Conservation (phyloP, 495 filamentous ascomycete genomes). For the Penicillium roqueforti region DNA sequence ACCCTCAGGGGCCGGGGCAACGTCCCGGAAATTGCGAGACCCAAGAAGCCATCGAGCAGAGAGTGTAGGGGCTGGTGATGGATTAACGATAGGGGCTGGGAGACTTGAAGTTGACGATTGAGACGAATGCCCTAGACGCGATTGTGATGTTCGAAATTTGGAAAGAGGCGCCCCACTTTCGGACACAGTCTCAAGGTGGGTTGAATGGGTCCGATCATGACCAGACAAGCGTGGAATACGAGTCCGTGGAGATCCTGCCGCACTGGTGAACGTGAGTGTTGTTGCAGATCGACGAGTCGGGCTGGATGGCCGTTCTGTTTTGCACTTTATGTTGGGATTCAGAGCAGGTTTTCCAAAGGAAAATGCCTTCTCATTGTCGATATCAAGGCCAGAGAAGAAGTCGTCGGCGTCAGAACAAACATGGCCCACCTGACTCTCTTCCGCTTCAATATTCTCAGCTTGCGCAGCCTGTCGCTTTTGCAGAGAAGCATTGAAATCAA, state of each 20-base stretch:
- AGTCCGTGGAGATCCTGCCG: slow-evolving; percentile 46
- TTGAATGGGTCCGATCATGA: slow-evolving; percentile 64
- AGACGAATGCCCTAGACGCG: slow-evolving; percentile 61
- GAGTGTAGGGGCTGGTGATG: slow-evolving; percentile 50
- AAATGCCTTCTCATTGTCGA: slow-evolving; percentile 79
- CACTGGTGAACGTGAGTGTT: slow-evolving; percentile 85
- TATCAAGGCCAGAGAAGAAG: slow-evolving; percentile 81
- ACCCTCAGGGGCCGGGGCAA: slow-evolving; percentile 48
- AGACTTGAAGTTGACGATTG: slow-evolving; percentile 65
- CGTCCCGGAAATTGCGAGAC: slow-evolving; percentile 51
- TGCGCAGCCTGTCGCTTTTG: slow-evolving; percentile 60
- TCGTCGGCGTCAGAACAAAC: slow-evolving; percentile 60
- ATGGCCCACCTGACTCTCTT: slow-evolving; percentile 30
- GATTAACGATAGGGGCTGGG: slow-evolving; percentile 48
- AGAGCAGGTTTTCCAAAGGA: slow-evolving; percentile 72
- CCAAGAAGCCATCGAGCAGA: slow-evolving; percentile 56
- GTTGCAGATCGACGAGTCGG: slow-evolving; percentile 71
- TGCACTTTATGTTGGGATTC: slow-evolving; percentile 93
- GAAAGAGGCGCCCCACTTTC: slow-evolving; percentile 76
- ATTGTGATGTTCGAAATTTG: slow-evolving; percentile 55
- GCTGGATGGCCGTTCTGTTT: slow-evolving; percentile 60
- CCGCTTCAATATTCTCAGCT: slow-evolving; percentile 36
- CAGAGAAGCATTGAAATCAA: slow-evolving; percentile 74
- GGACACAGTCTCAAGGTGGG: slow-evolving; percentile 79
- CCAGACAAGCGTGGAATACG: slow-evolving; percentile 61